These are phyloP conservation scores for Triticum dicoccoides DNA, from an alignment of 176 grass and related monocot species.

Conservation along the genomic window DNA sequence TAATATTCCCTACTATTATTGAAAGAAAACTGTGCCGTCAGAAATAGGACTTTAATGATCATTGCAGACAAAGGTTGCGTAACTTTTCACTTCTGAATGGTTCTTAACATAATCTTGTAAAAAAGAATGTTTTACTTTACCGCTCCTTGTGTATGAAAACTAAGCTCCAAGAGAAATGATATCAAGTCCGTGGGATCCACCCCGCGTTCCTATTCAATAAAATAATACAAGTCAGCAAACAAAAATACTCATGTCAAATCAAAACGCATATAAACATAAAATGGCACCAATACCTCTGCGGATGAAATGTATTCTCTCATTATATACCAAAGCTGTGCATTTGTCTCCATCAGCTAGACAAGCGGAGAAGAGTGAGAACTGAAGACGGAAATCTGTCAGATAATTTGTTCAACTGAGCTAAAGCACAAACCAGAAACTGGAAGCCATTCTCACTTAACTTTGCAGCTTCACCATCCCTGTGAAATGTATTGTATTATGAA, in stretches of 20 bases:
- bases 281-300: conserved; percentile 66
- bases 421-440: conserved; percentile 72
- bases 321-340: conserved; percentile 96
- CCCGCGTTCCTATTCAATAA: conserved; percentile 65
- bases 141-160: conserved; percentile 81
- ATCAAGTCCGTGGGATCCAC: conserved; percentile 87
- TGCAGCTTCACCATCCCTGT: conserved; percentile 78
- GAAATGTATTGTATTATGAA: conserved; percentile 38
- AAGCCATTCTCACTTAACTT: conserved; percentile 96
- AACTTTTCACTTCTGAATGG: not conserved
- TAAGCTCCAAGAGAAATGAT: conserved; percentile 95
- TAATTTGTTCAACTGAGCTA: conserved; percentile 26
- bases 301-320: conserved; percentile 98
- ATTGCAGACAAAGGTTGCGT: not conserved
- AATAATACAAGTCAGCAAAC: conserved; percentile 21
- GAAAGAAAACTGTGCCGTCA: not conserved
- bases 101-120: conserved; percentile 1
- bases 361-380: conserved; percentile 29
- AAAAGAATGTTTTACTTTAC: conserved; percentile 39
- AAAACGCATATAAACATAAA: conserved; percentile 2
- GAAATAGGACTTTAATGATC: not conserved
- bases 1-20: not conserved
- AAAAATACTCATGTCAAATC: not conserved
- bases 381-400: conserved; percentile 15
- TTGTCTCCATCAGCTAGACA: conserved; percentile 92